Percentiles rank a stretch among this genome's conserved stretches.
Conservation (phyloP, 192 early-diverging fungal species). For the Geranomyces michiganensis region DNA sequence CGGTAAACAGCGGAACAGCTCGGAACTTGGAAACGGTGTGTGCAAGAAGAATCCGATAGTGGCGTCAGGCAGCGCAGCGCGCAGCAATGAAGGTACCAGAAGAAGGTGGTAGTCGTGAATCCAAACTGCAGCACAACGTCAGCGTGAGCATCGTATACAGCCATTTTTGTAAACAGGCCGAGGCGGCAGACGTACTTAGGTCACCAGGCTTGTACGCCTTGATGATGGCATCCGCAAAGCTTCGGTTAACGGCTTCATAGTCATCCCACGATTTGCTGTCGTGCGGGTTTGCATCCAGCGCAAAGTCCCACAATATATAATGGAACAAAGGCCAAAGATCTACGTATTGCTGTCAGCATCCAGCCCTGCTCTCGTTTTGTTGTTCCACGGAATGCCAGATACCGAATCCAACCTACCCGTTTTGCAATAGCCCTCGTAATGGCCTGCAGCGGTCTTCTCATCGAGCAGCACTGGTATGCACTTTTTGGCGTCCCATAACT, state of each 20-base stretch:
- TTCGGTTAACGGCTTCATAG: slow-evolving; percentile 80
- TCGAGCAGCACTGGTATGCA: slow-evolving; percentile 81
- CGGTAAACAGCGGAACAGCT: slow-evolving; percentile 63
- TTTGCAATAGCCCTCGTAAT: slow-evolving; percentile 99
- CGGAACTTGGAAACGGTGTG: slow-evolving; percentile 61
- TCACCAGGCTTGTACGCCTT: slow-evolving; percentile 77
- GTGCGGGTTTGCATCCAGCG: slow-evolving; percentile 61
- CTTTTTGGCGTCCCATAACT: slow-evolving; percentile 57
- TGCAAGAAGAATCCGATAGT: slow-evolving; percentile 63
- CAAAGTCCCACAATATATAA: slow-evolving; percentile 86
- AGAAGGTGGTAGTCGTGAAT: slow-evolving; percentile 65
- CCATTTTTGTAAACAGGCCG: neutral
- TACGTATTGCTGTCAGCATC: slow-evolving; percentile 28
- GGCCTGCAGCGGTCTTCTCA: slow-evolving; percentile 68
- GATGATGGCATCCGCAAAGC: slow-evolving; percentile 73
- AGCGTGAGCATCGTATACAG: no score
- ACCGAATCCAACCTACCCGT: slow-evolving; percentile 52
- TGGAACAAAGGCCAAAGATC: slow-evolving; percentile 97
- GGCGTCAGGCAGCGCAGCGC: slow-evolving; percentile 44
- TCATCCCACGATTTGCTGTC: slow-evolving; percentile 75
- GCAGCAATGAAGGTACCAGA: slow-evolving; percentile 50
- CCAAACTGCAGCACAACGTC: slow-evolving; percentile 46
- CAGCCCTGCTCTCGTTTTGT: no score
- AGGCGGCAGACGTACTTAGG: slow-evolving; percentile 56
- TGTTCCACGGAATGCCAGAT: neutral